Percentiles rank a stretch among this genome's conserved stretches.
Conservation (phyloP, 2,329 filamentous ascomycete species). For the Alternaria sp. region DNA sequence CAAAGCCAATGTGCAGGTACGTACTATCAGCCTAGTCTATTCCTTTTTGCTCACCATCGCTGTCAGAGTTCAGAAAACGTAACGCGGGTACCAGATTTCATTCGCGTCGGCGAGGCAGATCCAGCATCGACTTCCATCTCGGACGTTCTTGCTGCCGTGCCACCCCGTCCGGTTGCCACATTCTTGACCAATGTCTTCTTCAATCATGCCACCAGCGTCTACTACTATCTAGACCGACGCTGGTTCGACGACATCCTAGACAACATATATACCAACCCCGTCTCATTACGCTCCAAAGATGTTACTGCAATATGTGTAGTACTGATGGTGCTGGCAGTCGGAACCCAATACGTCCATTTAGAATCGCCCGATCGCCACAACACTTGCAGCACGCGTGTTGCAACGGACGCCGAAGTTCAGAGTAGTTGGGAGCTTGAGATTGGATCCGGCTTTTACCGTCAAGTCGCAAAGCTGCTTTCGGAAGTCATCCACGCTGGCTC, state of each 20-base stretch:
- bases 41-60: neutral
- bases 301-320: slow-evolving; percentile 43
- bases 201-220: slow-evolving; percentile 53
- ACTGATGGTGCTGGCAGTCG: slow-evolving; percentile 52
- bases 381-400: neutral
- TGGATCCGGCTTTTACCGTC: slow-evolving; percentile 53
- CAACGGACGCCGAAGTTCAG: neutral
- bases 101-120: slow-evolving; percentile 14
- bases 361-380: slow-evolving; percentile 11
- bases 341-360: slow-evolving; percentile 48
- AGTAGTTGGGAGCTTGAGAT: slow-evolving; percentile 15
- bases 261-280: slow-evolving; percentile 19
- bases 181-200: slow-evolving; percentile 53
- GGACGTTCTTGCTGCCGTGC: slow-evolving; percentile 11
- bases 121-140: slow-evolving; percentile 10
- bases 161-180: slow-evolving; percentile 36
- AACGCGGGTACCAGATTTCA: slow-evolving; percentile 12
- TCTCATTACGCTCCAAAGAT: slow-evolving; percentile 7
- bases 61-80: slow-evolving; percentile 1
- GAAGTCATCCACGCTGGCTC: slow-evolving; percentile 64
- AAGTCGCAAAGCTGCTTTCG: slow-evolving; percentile 61
- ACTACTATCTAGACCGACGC: slow-evolving; percentile 52
- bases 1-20: slow-evolving; percentile 9
- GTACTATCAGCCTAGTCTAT: neutral
- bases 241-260: slow-evolving; percentile 51